Base-by-base conservation (phyloP, 139 green algal genomes). In the Picochlorum sp. region DNA sequence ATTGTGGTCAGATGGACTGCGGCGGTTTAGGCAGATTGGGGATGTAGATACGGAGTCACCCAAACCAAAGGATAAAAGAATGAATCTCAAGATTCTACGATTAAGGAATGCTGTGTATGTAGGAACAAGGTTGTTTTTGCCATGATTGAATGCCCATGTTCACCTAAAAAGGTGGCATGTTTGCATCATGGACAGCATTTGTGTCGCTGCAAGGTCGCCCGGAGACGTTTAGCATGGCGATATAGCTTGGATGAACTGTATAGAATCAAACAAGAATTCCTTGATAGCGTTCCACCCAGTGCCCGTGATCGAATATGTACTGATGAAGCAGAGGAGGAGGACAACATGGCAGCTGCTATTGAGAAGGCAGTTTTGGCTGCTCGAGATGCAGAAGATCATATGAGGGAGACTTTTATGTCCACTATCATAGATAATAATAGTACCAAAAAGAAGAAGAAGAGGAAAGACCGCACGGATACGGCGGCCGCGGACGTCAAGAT, bases 71-170 rank as follows among this genome's bases (percentile, higher is more conserved):
- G 47, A 54, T 21, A 21, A 54, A 20, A 54, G 47, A 20, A 54
- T 26, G 47, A 20, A 54, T 54, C n/a, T 26, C 16, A 54, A 54
- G n/a, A 21, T 54, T 26, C 47, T 26, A 3, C 18, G 4, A 65
- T 83, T 18, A 63, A 61, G 6, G 75, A 80, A 73, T 84, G 78
- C 52, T 62, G 63, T 24, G 72, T 80, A 50, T 84, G 78, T 75
- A 72, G 77, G 45, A 34, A 66, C 13, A 72, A 76, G 59, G 47
- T 71, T 20, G 74, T 76, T 57, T 26, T 78, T 28, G 34, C 63
- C 26, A 76, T 67, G 3, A 63, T 90, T 62, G 83, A 90, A 76
- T 90, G 84, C 54, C 56, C 74, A 32, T 83, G 78, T 76, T 82
- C 75, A 65, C 67, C 75, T 11, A 66, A 80, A 2, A 71, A 75